phyloP scores from a whole-genome alignment of 768 basidiomycete genomes.

The Suillus ampliporus region DNA sequence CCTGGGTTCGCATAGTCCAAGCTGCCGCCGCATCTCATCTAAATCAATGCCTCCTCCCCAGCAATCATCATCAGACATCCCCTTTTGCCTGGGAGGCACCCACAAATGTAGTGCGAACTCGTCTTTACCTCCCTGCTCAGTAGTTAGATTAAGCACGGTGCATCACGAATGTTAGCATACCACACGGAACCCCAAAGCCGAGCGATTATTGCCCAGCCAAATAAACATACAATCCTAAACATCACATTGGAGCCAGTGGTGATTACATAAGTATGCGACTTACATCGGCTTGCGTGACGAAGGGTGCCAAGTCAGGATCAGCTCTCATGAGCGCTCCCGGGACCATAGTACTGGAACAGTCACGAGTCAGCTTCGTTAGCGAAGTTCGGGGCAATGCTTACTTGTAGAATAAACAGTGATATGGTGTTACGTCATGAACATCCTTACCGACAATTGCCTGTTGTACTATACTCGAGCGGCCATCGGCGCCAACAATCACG shows the following conservation, averaged over 20 bases:
- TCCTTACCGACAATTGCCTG: conserved; percentile 38
- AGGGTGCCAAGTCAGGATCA: conserved; percentile 44
- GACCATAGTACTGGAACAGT: conserved; percentile 42
- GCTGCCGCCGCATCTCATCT: conserved; percentile 33
- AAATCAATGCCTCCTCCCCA: conserved; percentile 42
- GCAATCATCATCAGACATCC: conserved; percentile 34
- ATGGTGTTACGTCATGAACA: conserved; percentile 32
- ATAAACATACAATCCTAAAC: conserved; percentile 16
- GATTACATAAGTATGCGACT: conserved; percentile 8
- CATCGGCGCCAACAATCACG: conserved; percentile 67
- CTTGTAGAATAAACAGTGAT: conserved; percentile 50
- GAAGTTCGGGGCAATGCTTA: conserved; percentile 25
- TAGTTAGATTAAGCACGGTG: not conserved
- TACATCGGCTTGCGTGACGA: conserved; percentile 31
- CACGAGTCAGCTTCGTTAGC: not conserved
- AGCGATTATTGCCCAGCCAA: conserved; percentile 30
- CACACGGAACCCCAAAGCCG: conserved; percentile 29
- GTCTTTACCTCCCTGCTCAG: conserved; percentile 44
- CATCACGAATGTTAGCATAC: conserved; percentile 17
- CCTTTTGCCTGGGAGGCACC: conserved; percentile 36
- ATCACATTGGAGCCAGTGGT: not conserved
- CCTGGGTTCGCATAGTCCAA: conserved; percentile 45
- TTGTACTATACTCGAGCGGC: conserved; percentile 50
- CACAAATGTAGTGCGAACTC: conserved; percentile 37
- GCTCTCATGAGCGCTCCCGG: conserved; percentile 45